Evolutionary conservation across 2,329 filamentous ascomycete species (phyloP).

Genomic region (Alternaria angustiovoidea): DNA sequence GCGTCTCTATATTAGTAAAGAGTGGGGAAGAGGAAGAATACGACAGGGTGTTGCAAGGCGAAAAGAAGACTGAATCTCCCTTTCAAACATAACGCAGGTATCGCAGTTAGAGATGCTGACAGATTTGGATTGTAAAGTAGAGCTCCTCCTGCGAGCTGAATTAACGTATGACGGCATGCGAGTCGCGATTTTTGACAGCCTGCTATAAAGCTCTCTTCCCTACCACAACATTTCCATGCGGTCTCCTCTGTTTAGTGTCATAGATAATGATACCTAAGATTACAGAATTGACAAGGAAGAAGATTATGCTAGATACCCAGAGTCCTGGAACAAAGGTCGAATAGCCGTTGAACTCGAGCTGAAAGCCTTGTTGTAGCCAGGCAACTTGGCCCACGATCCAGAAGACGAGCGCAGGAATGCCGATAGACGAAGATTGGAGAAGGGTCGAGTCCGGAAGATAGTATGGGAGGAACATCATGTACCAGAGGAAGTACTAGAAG

Average conservation of each 20-base stretch:
- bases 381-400: conserved; percentile 78
- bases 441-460: conserved; percentile 85
- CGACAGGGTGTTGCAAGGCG: background rate
- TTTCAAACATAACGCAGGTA: background rate
- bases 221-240: background rate
- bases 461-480: conserved; percentile 90
- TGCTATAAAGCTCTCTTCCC: conserved; percentile 1
- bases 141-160: background rate
- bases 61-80: background rate
- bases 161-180: background rate
- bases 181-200: background rate
- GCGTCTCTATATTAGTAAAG: background rate
- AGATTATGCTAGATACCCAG: conserved; percentile 76
- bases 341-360: conserved; percentile 68
- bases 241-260: conserved; percentile 58
- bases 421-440: conserved; percentile 66
- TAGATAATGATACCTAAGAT: conserved; percentile 80
- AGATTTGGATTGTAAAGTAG: background rate
- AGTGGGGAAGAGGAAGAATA: background rate
- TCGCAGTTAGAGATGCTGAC: background rate
- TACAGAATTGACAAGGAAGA: conserved; percentile 88
- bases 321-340: conserved; percentile 88
- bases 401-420: conserved; percentile 69
- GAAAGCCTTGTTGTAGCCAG: conserved; percentile 61
- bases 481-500: conserved; percentile 94